Evolutionary conservation across 1,139 yeast genomes (phyloP).

Genomic region (Pichia sp.): DNA sequence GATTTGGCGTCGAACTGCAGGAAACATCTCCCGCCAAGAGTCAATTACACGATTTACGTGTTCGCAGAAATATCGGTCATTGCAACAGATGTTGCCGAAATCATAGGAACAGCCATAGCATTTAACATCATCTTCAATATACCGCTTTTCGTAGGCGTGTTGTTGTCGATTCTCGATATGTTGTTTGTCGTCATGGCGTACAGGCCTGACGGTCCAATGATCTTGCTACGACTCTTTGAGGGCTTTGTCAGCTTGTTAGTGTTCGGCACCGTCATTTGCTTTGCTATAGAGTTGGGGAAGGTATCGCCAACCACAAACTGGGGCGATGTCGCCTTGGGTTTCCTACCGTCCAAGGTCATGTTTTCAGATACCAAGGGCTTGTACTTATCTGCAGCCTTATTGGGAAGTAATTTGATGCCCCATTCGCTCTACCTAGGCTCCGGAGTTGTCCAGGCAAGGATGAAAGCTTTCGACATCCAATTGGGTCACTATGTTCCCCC

Average conservation of each 20-base stretch:
- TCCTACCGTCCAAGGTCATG: conserved; percentile 69
- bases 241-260: conserved; percentile 74
- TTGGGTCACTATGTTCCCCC: conserved; percentile 48
- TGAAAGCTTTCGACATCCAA: conserved; percentile 72
- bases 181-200: conserved; percentile 81
- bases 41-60: conserved; percentile 59
- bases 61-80: conserved; percentile 86
- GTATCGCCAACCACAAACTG: conserved; percentile 44
- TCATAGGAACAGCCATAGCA: conserved; percentile 90
- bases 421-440: conserved; percentile 90
- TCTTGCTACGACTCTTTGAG: conserved; percentile 77
- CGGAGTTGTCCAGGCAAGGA: conserved; percentile 86
- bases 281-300: conserved; percentile 71
- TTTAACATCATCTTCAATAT: conserved; percentile 73
- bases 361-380: conserved; percentile 71
- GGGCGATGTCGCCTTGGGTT: conserved; percentile 54
- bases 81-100: conserved; percentile 92
- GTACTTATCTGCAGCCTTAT: conserved; percentile 80
- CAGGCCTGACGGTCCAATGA: conserved; percentile 79
- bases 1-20: conserved; percentile 87
- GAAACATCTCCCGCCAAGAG: conserved; percentile 58
- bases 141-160: conserved; percentile 76
- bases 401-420: conserved; percentile 99
- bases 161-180: conserved; percentile 80
- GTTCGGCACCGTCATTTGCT: conserved; percentile 78